Percentiles rank a stretch among this genome's conserved stretches.
Conservation (phyloP, 805 yeast species). For the Lipomyces yamadae region DNA sequence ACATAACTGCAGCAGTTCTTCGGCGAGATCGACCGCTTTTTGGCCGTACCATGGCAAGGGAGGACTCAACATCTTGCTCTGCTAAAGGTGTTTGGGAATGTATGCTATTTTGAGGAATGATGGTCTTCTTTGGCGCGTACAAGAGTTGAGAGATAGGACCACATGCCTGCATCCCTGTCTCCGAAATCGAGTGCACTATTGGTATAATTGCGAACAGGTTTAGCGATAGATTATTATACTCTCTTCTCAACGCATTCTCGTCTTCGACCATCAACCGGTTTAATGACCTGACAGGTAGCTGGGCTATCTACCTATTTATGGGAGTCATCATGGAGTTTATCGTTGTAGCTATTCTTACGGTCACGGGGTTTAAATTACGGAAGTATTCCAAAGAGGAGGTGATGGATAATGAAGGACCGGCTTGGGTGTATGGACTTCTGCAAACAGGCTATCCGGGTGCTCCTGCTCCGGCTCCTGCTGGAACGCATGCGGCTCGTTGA, state of each 20-base stretch:
- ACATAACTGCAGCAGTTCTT: slow-evolving; percentile 8
- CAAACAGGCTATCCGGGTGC: too few species aligned
- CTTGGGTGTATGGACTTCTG: too few species aligned
- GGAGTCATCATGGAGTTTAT: slow-evolving; percentile 14
- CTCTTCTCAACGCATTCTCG: slow-evolving; percentile 11
- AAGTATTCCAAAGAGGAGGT: neutral
- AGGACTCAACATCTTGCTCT: slow-evolving; percentile 7
- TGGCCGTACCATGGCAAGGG: neutral
- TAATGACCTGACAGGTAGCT: slow-evolving; percentile 10
- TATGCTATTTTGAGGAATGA: neutral
- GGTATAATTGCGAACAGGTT: slow-evolving; percentile 3
- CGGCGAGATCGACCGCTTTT: slow-evolving; percentile 5
- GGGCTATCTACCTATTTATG: slow-evolving; percentile 22
- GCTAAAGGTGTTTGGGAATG: slow-evolving; percentile 2
- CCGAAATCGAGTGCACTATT: slow-evolving; percentile 8
- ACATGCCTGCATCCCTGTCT: slow-evolving; percentile 4
- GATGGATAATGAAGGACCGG: too few species aligned
- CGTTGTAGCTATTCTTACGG: neutral
- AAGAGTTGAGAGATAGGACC: neutral
- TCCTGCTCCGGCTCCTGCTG: too few species aligned
- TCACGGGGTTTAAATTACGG: slow-evolving; percentile 5
- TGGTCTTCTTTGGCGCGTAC: neutral
- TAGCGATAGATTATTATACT: slow-evolving; percentile 8
- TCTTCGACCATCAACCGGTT: neutral
- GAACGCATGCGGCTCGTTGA: too few species aligned